These are phyloP conservation scores for Litchi chinensis DNA, from an alignment of 345 rosid species.

Conservation along the genomic window DNA sequence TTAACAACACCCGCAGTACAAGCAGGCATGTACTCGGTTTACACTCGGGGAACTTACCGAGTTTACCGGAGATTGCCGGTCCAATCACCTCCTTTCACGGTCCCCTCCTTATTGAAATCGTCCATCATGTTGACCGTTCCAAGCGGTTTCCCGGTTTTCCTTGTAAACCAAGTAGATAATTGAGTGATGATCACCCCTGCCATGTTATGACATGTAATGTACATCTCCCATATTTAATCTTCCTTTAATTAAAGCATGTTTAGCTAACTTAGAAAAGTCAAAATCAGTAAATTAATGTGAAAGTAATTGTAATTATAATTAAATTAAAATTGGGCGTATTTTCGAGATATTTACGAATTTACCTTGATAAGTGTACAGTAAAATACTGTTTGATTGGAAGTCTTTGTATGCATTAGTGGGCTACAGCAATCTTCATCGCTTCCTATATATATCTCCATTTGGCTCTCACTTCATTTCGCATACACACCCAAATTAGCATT, in stretches of 20 bases:
- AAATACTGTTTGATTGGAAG: constrained; percentile 19
- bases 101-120: background rate
- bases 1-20: constrained; percentile 25
- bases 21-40: constrained; percentile 29
- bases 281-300: background rate
- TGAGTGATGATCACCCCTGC: constrained; percentile 1
- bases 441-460: constrained; percentile 17
- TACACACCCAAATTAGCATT: constrained; percentile 8
- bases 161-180: constrained; percentile 21
- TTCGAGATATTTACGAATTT: background rate
- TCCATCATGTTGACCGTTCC: background rate
- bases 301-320: background rate
- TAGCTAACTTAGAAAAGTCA: constrained; percentile 17
- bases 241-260: background rate
- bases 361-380: constrained; percentile 8
- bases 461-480: constrained; percentile 17
- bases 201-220: background rate
- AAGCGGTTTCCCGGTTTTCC: constrained; percentile 23
- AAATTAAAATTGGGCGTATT: background rate
- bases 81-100: constrained; percentile 21
- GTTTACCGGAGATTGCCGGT: constrained; percentile 19
- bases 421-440: constrained; percentile 14
- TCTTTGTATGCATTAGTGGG: constrained; percentile 22
- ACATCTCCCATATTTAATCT: background rate
- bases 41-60: constrained; percentile 7